These are phyloP conservation scores for Naganishia liquefaciens DNA, from an alignment of 1,284 basidiomycete genomes.

Conservation along the genomic window DNA sequence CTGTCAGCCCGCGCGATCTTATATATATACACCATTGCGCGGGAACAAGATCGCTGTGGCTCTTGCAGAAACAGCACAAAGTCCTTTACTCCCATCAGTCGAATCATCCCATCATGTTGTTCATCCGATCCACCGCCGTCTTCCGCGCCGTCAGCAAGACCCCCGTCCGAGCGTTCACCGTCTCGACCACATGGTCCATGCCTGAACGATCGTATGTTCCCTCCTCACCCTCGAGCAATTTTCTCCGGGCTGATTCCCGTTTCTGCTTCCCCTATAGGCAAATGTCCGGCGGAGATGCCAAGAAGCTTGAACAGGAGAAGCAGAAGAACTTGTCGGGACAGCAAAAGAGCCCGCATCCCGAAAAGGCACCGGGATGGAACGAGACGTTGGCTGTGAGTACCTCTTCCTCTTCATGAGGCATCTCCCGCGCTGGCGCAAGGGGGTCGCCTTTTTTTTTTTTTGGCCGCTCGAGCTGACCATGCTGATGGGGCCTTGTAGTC, in stretches of 20 bases:
- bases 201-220: conserved; percentile 26
- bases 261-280: conserved; percentile 3
- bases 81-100: background rate
- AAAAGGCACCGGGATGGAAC: conserved; percentile 51
- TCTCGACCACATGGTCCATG: conserved; percentile 20
- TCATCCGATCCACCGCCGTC: conserved; percentile 18
- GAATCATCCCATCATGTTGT: conserved; percentile 10
- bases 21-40: conserved; percentile 4
- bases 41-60: background rate
- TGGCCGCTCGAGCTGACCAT: background rate
- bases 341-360: conserved; percentile 41
- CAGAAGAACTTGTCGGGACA: conserved; percentile 42
- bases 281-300: conserved; percentile 24
- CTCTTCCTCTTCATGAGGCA: background rate
- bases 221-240: background rate
- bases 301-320: conserved; percentile 46
- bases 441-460: background rate
- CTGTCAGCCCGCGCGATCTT: background rate
- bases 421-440: background rate
- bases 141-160: conserved; percentile 20
- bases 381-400: conserved; percentile 48
- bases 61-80: background rate
- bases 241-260: background rate
- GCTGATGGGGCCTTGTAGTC: conserved; percentile 37
- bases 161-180: conserved; percentile 20